Evolutionary conservation across 768 basidiomycete species (phyloP).

Genomic region (Rickenella mellea): DNA sequence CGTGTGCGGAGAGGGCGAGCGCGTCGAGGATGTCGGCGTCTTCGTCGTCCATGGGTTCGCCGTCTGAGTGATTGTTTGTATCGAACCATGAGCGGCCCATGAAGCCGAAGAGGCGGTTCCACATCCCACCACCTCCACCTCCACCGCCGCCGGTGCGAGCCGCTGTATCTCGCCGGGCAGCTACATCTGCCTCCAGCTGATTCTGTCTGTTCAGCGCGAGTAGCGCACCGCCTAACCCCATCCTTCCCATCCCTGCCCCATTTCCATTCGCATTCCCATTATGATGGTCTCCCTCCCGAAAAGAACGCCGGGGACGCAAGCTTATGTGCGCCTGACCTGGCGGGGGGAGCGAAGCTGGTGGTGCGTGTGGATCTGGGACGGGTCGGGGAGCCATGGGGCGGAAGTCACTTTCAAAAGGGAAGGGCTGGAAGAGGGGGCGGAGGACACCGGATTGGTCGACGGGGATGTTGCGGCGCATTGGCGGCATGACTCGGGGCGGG

Average conservation of each 20-base stretch:
- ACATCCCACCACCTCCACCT: slow-evolving; percentile 5
- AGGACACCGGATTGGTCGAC: slow-evolving; percentile 24
- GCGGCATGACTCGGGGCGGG: slow-evolving; percentile 25
- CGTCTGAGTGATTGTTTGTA: no score
- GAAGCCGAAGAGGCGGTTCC: slow-evolving; percentile 6
- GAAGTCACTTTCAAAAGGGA: slow-evolving; percentile 28
- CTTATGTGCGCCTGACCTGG: slow-evolving; percentile 35
- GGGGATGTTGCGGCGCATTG: slow-evolving; percentile 29
- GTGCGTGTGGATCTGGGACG: neutral
- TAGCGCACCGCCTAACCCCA: slow-evolving; percentile 60
- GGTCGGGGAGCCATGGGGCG: slow-evolving; percentile 30
- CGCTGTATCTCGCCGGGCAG: slow-evolving; percentile 6
- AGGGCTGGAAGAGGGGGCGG: slow-evolving; percentile 13
- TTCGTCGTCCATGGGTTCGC: neutral
- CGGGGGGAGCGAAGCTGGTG: slow-evolving; percentile 26
- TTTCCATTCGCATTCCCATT: no score
- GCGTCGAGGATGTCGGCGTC: neutral
- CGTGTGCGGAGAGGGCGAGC: neutral
- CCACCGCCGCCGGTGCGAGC: slow-evolving; percentile 3
- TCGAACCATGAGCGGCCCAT: neutral
- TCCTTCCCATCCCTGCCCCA: no score
- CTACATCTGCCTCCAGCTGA: slow-evolving; percentile 7
- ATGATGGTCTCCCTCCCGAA: no score
- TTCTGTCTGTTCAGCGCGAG: slow-evolving; percentile 31
- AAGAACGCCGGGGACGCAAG: slow-evolving; percentile 10